Evolutionary conservation across 495 filamentous ascomycete species (phyloP).

Genomic region (Talaromyces liani): DNA sequence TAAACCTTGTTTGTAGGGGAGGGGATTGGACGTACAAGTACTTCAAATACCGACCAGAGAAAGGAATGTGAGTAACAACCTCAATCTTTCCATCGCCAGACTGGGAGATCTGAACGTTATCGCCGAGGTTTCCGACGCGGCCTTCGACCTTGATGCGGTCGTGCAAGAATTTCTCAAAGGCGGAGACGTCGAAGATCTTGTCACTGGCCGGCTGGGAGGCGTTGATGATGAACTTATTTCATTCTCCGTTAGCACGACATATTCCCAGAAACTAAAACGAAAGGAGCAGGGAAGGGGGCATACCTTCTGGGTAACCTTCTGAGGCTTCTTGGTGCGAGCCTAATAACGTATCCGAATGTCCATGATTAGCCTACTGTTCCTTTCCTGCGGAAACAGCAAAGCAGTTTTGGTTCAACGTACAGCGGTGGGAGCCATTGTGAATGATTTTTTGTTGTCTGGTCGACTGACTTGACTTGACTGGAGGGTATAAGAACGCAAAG

Average conservation of each 20-base stretch:
- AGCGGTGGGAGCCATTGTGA: slow-evolving; percentile 49
- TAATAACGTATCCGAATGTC: slow-evolving; percentile 21
- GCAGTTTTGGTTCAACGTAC: slow-evolving; percentile 74
- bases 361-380: slow-evolving; percentile 45
- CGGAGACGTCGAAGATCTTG: slow-evolving; percentile 99
- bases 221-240: slow-evolving; percentile 93
- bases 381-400: slow-evolving; percentile 69
- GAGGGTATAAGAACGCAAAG: slow-evolving; percentile 44
- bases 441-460: slow-evolving; percentile 18
- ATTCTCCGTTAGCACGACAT: neutral
- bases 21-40: slow-evolving; percentile 68
- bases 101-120: slow-evolving; percentile 84
- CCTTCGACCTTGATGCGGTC: slow-evolving; percentile 99
- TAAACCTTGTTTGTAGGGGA: neutral
- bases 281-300: neutral
- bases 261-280: neutral
- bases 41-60: slow-evolving; percentile 98
- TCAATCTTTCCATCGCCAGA: slow-evolving; percentile 92
- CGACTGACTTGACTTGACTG: neutral
- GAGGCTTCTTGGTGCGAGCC: slow-evolving; percentile 52
- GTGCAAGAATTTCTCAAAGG: slow-evolving; percentile 99
- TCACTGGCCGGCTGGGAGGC: slow-evolving; percentile 93
- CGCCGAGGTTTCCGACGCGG: slow-evolving; percentile 95
- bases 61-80: slow-evolving; percentile 93
- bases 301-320: slow-evolving; percentile 67